Evolutionary conservation across 352 stramenopile genomes (phyloP).

Genomic region (Globisporangium cystogenes): DNA sequence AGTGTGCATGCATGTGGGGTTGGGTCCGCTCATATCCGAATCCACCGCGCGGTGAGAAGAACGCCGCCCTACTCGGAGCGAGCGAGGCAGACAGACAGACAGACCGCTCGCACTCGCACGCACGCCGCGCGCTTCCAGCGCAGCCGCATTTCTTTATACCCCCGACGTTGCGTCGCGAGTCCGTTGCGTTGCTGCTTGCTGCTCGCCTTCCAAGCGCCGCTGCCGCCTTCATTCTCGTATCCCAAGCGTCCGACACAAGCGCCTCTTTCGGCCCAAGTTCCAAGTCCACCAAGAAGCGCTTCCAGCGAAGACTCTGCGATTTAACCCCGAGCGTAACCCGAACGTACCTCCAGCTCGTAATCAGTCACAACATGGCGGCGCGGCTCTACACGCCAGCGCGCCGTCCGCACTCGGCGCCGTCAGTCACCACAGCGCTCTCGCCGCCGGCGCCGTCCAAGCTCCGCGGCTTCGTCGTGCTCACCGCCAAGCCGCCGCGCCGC

Average conservation of each 20-base stretch:
- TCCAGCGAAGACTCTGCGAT: neutral
- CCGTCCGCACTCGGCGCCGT: neutral
- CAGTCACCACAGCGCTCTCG: neutral
- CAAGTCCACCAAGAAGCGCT: too few species aligned
- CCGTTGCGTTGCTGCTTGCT: neutral
- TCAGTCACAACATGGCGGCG: neutral
- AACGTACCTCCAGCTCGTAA: too few species aligned
- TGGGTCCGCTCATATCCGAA: neutral
- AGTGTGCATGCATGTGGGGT: too few species aligned
- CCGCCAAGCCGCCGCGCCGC: conserved; percentile 20
- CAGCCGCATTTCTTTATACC: neutral
- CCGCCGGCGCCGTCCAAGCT: conserved; percentile 5
- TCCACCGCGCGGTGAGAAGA: neutral
- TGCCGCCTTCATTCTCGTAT: neutral
- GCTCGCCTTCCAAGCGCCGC: too few species aligned
- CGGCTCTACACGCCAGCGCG: neutral
- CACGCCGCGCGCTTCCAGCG: too few species aligned
- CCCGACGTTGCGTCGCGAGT: neutral
- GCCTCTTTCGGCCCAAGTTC: too few species aligned
- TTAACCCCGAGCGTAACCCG: neutral
- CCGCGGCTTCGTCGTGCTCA: conserved; percentile 13
- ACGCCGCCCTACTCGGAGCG: too few species aligned
- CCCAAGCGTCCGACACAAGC: neutral
- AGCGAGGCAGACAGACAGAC: neutral
- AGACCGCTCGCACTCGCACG: too few species aligned